Base-by-base conservation (phyloP, 176 grass and related monocot species). In the Puccinellia tenuiflora region DNA sequence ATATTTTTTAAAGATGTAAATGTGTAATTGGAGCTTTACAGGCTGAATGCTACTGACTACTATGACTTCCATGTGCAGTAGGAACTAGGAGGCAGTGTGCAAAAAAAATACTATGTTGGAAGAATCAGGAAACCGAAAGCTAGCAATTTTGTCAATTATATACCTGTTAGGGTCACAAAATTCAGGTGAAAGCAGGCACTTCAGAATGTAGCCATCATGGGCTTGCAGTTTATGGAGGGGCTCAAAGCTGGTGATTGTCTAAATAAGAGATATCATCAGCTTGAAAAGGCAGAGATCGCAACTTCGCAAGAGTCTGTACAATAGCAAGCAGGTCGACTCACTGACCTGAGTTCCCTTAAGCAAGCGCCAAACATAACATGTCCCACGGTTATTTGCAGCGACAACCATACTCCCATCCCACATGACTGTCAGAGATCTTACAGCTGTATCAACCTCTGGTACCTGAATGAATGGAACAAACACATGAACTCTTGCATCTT, bases 401-500 rank as follows among this genome's bases (percentile, higher is more conserved):
- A 94, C 96, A 64, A 99, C 93, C 93, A 99, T 99, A 86, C 92
- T 96, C 25, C 93, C 96, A 56, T 99, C 96, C 96, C 96, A 96
- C 93, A 99, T 99, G 81, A 90, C 88, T 37, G 83, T 90, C 83
- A 90, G 79, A 81, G 72, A 98, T 81, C 96, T 98, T 76, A 98
- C 91, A 90, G 96, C 96, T 62, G 92, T 98, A 88, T 98, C 92
- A 12, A 90, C 96, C 55, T 99, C 96, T 30, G 93, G 96, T 57
- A 96, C 96, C 92, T 95, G 37, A 46, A 80, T 56, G 47, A 25
- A 79, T 39, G 60, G 25, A 79, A 88, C 4, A 17, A 88, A 48
- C 10, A 76, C 26, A 73, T 73, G 33, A 85, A 62, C 38, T 72
- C 21, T 45, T 79, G 6, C 33, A 50, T 39, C 6, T 70, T 10